Evolutionary conservation across 371 early-diverging fungal genomes (phyloP).

Genomic region (Coemansia sp.): DNA sequence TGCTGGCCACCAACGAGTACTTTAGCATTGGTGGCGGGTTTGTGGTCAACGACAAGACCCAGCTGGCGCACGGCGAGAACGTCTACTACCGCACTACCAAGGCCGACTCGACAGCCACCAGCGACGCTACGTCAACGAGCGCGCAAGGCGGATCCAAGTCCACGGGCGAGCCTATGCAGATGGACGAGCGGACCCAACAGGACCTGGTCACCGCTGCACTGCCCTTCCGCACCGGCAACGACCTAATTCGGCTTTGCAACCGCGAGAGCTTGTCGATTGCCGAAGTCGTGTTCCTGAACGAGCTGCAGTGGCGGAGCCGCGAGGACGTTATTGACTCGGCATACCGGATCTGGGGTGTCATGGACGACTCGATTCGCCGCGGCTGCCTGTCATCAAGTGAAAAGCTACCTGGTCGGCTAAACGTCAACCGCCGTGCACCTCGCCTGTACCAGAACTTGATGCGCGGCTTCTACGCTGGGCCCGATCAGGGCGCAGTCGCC

Average conservation of each 20-base stretch:
- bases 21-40: constrained; percentile 96
- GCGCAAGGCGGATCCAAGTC: constrained; percentile 18
- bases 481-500: constrained; percentile 22
- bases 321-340: constrained; percentile 74
- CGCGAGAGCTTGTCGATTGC: constrained; percentile 88
- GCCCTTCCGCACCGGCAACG: constrained; percentile 82
- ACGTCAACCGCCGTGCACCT: constrained; percentile 87
- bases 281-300: constrained; percentile 94
- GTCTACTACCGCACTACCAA: constrained; percentile 69
- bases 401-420: constrained; percentile 82
- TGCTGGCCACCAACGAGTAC: constrained; percentile 91
- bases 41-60: constrained; percentile 88
- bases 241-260: constrained; percentile 77
- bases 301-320: constrained; percentile 84
- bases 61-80: constrained; percentile 83
- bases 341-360: constrained; percentile 87
- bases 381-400: constrained; percentile 58
- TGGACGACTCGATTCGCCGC: constrained; percentile 90
- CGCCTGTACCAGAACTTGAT: constrained; percentile 80
- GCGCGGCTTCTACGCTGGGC: constrained; percentile 67
- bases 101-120: constrained; percentile 32
- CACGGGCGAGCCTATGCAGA: constrained; percentile 10
- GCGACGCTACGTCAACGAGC: constrained; percentile 17
- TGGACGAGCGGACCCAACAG: constrained; percentile 56
- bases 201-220: constrained; percentile 79